phyloP scores from a whole-genome alignment of 2,329 filamentous ascomycete species.

The Sclerotinia sclerotiorum region DNA sequence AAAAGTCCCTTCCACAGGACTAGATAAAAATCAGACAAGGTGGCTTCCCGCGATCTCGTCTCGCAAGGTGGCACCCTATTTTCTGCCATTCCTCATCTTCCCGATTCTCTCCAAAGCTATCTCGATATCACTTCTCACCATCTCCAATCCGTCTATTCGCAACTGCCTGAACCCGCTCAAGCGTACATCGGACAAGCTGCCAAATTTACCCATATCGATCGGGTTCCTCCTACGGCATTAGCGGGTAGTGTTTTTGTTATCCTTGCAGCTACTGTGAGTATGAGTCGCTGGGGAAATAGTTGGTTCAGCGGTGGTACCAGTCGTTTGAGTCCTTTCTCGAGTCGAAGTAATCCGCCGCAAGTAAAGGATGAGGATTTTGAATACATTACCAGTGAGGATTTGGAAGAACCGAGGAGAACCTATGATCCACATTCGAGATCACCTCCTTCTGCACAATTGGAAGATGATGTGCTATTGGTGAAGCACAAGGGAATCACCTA shows the following conservation, averaged over 20 bases:
- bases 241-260: constrained; percentile 34
- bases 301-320: constrained; percentile 35
- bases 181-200: constrained; percentile 35
- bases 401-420: constrained; percentile 50
- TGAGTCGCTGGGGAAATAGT: constrained; percentile 40
- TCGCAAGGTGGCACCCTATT: constrained; percentile 58
- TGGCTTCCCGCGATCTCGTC: constrained; percentile 49
- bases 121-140: constrained; percentile 53
- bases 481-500: constrained; percentile 67
- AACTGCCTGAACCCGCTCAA: constrained; percentile 36
- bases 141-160: constrained; percentile 48
- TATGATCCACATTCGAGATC: constrained; percentile 47
- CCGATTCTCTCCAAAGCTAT: constrained; percentile 51
- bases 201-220: constrained; percentile 37
- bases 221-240: constrained; percentile 33
- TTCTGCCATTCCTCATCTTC: constrained; percentile 57
- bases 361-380: constrained; percentile 76
- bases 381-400: constrained; percentile 78
- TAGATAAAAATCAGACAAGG: constrained; percentile 37
- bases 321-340: constrained; percentile 40
- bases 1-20: constrained; percentile 14
- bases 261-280: constrained; percentile 36
- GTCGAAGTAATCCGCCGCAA: constrained; percentile 50
- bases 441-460: constrained; percentile 45
- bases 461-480: constrained; percentile 70